These are phyloP conservation scores for Neoascochyta sp. DNA, from an alignment of 2,329 filamentous ascomycete species.

Conservation along the genomic window DNA sequence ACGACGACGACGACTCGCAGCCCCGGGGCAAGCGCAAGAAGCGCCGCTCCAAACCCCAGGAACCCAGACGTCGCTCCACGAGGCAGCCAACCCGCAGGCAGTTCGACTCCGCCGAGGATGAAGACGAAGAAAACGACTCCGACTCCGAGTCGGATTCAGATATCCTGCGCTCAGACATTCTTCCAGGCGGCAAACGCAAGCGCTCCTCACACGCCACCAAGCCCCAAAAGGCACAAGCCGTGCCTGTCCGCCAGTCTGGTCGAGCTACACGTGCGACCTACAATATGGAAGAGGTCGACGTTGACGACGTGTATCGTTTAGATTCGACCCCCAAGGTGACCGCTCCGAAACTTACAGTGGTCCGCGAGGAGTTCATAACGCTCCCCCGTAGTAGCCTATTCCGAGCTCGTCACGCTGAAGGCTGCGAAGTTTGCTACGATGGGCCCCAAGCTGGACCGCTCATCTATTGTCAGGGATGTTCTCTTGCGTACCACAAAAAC, in stretches of 20 bases:
- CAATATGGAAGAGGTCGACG: slow-evolving; percentile 52
- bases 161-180: slow-evolving; percentile 43
- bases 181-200: slow-evolving; percentile 40
- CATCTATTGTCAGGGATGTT: slow-evolving; percentile 89
- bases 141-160: slow-evolving; percentile 28
- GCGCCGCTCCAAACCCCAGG: slow-evolving; percentile 14
- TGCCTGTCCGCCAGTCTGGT: slow-evolving; percentile 43
- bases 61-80: slow-evolving; percentile 29
- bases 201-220: slow-evolving; percentile 8
- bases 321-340: slow-evolving; percentile 40
- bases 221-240: slow-evolving; percentile 17
- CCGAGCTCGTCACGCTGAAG: slow-evolving; percentile 61
- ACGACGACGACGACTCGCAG: slow-evolving; percentile 17
- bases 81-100: slow-evolving; percentile 14
- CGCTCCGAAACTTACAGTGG: slow-evolving; percentile 56
- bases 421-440: slow-evolving; percentile 70
- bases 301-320: slow-evolving; percentile 57
- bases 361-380: slow-evolving; percentile 67
- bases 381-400: slow-evolving; percentile 64
- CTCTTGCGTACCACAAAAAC: slow-evolving; percentile 72
- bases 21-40: slow-evolving; percentile 13
- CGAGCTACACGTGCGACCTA: slow-evolving; percentile 45
- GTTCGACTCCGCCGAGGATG: slow-evolving; percentile 15
- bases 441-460: slow-evolving; percentile 62
- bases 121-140: slow-evolving; percentile 28